Percentiles rank a stretch among this genome's conserved stretches.
phyloP scores from a whole-genome alignment of 345 rosid genomes.

The Orychophragmus violaceus region DNA sequence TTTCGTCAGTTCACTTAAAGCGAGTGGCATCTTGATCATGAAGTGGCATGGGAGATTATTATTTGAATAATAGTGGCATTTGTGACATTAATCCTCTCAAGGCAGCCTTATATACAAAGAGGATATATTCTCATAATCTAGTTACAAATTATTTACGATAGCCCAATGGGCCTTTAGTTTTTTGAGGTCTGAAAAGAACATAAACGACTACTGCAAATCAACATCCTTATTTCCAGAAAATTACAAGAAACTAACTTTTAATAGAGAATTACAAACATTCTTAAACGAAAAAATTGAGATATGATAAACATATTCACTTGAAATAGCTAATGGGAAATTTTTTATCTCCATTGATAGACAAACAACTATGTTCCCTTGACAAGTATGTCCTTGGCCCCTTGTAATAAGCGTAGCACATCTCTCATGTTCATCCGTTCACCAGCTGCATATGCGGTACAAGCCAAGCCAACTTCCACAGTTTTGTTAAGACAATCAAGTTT shows the following conservation, averaged over 20 bases:
- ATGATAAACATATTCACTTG: not conserved
- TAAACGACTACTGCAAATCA: not conserved
- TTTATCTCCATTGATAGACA: not conserved
- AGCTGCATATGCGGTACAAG: constrained; percentile 34
- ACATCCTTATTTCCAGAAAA: not conserved
- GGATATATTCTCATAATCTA: too few species aligned
- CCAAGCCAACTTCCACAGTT: constrained; percentile 37
- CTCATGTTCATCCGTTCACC: constrained; percentile 35
- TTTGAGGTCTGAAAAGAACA: not conserved
- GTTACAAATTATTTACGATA: too few species aligned
- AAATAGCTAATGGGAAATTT: not conserved
- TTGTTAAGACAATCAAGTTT: constrained; percentile 31
- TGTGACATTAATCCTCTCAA: too few species aligned
- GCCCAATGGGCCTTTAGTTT: too few species aligned
- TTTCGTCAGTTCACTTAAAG: too few species aligned
- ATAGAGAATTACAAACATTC: not conserved
- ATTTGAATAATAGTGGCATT: too few species aligned
- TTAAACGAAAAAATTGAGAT: not conserved
- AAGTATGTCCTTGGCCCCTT: constrained; percentile 7
- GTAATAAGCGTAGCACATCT: constrained; percentile 34
- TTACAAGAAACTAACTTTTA: not conserved
- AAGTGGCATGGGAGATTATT: too few species aligned
- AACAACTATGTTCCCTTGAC: not conserved
- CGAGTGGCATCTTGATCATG: too few species aligned
- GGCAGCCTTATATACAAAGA: too few species aligned